A percentile compares a stretch with the other conserved stretches of the same genome.
Evolutionary conservation across 2,329 filamentous ascomycete species (phyloP).

Genomic region (Anthostomella pinea): DNA sequence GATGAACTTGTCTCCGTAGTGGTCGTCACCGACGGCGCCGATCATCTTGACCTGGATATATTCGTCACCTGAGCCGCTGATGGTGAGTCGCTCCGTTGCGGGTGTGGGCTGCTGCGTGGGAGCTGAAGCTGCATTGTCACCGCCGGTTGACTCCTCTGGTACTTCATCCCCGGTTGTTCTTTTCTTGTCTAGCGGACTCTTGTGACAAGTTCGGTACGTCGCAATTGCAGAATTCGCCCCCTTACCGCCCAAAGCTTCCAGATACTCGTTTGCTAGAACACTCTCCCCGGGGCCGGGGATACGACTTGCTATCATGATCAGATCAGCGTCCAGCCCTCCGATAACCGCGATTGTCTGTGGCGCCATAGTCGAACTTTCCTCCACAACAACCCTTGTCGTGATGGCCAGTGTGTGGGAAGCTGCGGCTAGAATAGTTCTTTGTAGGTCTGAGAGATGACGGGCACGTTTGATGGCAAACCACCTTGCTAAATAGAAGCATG

Average conservation of each 20-base stretch:
- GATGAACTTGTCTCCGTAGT: neutral
- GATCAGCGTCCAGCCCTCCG: neutral
- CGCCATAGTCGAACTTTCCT: too few species aligned
- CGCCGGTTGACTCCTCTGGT: too few species aligned
- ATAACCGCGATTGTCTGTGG: neutral
- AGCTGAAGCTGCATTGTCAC: too few species aligned
- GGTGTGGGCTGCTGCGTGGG: neutral
- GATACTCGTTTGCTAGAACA: constrained; percentile 1
- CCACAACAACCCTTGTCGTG: too few species aligned
- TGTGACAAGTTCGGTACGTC: neutral
- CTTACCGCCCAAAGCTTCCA: constrained; percentile 1
- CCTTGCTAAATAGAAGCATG: too few species aligned
- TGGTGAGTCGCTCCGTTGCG: neutral
- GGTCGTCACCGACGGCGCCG: neutral
- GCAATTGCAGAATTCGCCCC: constrained; percentile 1
- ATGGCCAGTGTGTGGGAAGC: too few species aligned
- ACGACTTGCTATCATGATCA: constrained; percentile 1
- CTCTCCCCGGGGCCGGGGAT: neutral
- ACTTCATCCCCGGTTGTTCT: neutral
- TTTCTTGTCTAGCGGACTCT: neutral
- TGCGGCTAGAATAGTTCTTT: too few species aligned
- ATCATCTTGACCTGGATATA: neutral
- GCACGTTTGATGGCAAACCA: too few species aligned
- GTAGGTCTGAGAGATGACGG: too few species aligned
- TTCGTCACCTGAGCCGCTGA: neutral